Conservation (phyloP, 2,329 filamentous ascomycete species). For the Periglandula ipomoeae region DNA sequence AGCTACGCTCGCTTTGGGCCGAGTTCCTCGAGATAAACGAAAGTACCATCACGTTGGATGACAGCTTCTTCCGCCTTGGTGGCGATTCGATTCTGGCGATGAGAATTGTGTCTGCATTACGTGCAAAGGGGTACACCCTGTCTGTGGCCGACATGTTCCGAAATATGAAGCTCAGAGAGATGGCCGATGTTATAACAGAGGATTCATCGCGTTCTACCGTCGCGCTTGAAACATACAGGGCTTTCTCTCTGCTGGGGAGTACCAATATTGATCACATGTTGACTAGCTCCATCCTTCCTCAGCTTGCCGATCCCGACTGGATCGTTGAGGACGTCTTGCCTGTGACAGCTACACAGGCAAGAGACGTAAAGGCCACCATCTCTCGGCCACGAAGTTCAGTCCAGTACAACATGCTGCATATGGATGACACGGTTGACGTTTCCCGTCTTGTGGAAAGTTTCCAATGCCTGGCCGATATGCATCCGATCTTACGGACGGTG, state of each 20-base stretch:
- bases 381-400: slow-evolving; percentile 50
- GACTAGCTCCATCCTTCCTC: slow-evolving; percentile 37
- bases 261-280: slow-evolving; percentile 34
- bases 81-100: slow-evolving; percentile 54
- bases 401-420: slow-evolving; percentile 56
- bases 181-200: slow-evolving; percentile 38
- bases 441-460: slow-evolving; percentile 40
- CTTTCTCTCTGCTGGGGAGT: slow-evolving; percentile 38
- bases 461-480: slow-evolving; percentile 45
- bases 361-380: slow-evolving; percentile 50
- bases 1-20: slow-evolving; percentile 38
- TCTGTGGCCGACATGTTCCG: slow-evolving; percentile 49
- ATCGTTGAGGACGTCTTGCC: slow-evolving; percentile 48
- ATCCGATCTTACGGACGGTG: slow-evolving; percentile 58
- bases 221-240: not conserved
- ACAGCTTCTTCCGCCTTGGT: slow-evolving; percentile 52
- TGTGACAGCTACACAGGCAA: slow-evolving; percentile 47
- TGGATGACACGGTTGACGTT: slow-evolving; percentile 41
- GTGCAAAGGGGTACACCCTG: slow-evolving; percentile 36
- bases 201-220: not conserved
- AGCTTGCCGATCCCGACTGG: slow-evolving; percentile 41
- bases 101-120: slow-evolving; percentile 48
- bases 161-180: slow-evolving; percentile 37
- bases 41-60: slow-evolving; percentile 40
- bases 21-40: slow-evolving; percentile 33